Evolutionary conservation across 1,139 yeast genomes (phyloP).

Genomic region (Magnusiomyces ingens): DNA sequence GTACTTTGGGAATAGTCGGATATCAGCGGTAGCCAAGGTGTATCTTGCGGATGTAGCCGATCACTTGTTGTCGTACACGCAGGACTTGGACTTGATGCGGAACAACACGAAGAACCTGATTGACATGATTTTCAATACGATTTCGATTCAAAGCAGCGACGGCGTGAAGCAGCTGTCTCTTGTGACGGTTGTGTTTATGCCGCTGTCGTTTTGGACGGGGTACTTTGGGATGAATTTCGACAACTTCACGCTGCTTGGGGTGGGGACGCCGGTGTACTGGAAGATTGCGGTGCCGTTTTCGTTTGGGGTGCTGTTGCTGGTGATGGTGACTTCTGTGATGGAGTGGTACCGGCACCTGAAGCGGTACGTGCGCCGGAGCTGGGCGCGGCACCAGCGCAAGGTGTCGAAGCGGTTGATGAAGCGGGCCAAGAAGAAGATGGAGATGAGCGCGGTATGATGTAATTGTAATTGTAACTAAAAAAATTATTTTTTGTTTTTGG

Average conservation of each 20-base stretch:
- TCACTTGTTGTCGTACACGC: constrained; percentile 44
- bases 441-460: neutral
- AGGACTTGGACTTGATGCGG: constrained; percentile 47
- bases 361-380: constrained; percentile 8
- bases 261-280: constrained; percentile 45
- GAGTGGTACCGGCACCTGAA: neutral
- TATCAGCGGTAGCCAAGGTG: constrained; percentile 37
- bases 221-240: constrained; percentile 54
- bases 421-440: constrained; percentile 11
- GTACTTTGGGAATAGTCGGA: constrained; percentile 15
- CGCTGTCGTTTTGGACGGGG: constrained; percentile 50
- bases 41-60: constrained; percentile 49
- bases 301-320: constrained; percentile 30
- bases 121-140: constrained; percentile 47
- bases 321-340: constrained; percentile 23
- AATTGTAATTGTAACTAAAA: neutral
- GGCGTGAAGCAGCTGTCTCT: constrained; percentile 46
- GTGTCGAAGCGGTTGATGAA: constrained; percentile 10
- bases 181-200: constrained; percentile 48
- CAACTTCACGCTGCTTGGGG: constrained; percentile 40
- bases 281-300: constrained; percentile 45
- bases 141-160: constrained; percentile 45
- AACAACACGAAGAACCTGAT: constrained; percentile 44
- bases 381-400: constrained; percentile 13
- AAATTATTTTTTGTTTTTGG: neutral